A percentile compares a stretch with the other conserved stretches of the same genome.
Evolutionary conservation across 306 rosid species (phyloP).

Genomic region (Vigna unguiculata): DNA sequence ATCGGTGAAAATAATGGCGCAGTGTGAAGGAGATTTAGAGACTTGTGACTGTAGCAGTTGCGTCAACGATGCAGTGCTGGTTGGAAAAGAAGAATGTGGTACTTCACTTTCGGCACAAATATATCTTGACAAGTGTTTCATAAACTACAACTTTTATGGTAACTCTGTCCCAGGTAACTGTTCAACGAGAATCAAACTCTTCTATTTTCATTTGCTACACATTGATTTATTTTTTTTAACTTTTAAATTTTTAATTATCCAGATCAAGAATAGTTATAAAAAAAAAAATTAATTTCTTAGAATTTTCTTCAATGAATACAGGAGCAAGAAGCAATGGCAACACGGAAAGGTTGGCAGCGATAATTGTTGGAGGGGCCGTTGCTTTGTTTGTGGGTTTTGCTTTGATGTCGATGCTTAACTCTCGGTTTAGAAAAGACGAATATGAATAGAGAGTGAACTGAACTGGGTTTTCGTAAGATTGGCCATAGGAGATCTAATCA

Average conservation of each 20-base stretch:
- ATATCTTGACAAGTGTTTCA: conserved; percentile 65
- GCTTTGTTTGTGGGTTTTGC: conserved; percentile 53
- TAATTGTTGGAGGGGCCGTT: conserved; percentile 70
- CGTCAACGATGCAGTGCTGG: conserved; percentile 55
- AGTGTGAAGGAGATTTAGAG: conserved; percentile 63
- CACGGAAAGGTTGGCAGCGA: conserved; percentile 53
- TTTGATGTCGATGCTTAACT: conserved; percentile 51
- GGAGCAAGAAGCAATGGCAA: conserved; percentile 37
- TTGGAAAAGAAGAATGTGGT: conserved; percentile 60
- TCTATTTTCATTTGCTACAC: too few species aligned
- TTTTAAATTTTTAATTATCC: too few species aligned
- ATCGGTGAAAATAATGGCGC: conserved; percentile 62
- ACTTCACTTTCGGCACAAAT: conserved; percentile 58
- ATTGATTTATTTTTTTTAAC: too few species aligned
- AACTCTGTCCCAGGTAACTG: conserved; percentile 47
- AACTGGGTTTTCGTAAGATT: too few species aligned
- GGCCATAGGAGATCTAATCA: too few species aligned
- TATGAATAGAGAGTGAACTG: conserved; percentile 4
- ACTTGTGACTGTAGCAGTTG: conserved; percentile 71
- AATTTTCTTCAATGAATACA: too few species aligned
- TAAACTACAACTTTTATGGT: conserved; percentile 46
- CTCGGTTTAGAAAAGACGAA: conserved; percentile 63
- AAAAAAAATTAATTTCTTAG: too few species aligned
- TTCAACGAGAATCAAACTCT: too few species aligned
- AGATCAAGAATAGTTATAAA: too few species aligned